Conservation (phyloP, 768 basidiomycete species). For the Tylopilus rubrobrunneus region DNA sequence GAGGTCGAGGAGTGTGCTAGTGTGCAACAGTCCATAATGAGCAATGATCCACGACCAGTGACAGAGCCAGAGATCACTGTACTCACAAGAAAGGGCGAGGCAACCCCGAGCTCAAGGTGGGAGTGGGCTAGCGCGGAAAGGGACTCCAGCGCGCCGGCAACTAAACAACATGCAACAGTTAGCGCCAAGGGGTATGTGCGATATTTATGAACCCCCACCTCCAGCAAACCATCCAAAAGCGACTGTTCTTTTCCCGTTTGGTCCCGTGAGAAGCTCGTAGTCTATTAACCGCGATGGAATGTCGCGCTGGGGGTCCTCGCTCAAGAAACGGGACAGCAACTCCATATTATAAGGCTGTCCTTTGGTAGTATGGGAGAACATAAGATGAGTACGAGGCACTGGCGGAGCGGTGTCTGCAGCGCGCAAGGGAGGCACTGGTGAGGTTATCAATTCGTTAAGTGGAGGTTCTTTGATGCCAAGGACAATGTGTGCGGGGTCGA, state of each 20-base stretch:
- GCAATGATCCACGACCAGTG: no score
- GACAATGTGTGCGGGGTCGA: constrained; percentile 66
- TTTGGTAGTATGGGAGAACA: constrained; percentile 92
- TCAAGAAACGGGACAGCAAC: constrained; percentile 63
- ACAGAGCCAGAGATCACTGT: background rate
- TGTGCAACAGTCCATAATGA: background rate
- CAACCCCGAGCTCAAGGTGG: constrained; percentile 72
- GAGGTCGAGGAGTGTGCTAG: constrained; percentile 73
- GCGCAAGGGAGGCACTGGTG: constrained; percentile 33
- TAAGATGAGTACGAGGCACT: constrained; percentile 66
- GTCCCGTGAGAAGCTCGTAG: constrained; percentile 73
- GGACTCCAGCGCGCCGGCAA: constrained; percentile 82
- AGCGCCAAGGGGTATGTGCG: background rate
- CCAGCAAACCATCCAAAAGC: constrained; percentile 94
- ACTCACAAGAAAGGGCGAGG: constrained; percentile 78
- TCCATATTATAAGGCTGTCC: constrained; percentile 85
- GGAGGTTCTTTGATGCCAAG: constrained; percentile 90
- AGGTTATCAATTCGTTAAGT: constrained; percentile 53
- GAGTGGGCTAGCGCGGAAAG: constrained; percentile 74
- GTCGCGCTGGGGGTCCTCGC: constrained; percentile 18
- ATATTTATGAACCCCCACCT: constrained; percentile 41
- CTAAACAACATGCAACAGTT: constrained; percentile 34
- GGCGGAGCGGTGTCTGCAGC: constrained; percentile 12
- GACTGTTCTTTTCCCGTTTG: constrained; percentile 69
- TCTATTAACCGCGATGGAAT: constrained; percentile 63